Evolutionary conservation across 805 yeast species (phyloP).

Genomic region (Cyberlindnera maritima): DNA sequence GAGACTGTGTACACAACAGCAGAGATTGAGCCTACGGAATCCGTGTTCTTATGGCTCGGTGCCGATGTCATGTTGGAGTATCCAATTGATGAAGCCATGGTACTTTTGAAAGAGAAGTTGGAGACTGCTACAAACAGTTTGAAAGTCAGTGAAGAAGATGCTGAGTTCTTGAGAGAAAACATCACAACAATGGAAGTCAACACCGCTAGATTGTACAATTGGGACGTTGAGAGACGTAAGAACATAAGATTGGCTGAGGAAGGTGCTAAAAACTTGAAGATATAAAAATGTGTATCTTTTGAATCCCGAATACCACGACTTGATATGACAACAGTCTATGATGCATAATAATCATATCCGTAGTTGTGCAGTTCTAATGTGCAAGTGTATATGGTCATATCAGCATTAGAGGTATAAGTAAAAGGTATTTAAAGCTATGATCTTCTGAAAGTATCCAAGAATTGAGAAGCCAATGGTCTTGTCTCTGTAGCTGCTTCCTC

Average conservation of each 20-base stretch:
- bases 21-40: slow-evolving; percentile 55
- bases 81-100: slow-evolving; percentile 83
- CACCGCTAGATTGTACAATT: slow-evolving; percentile 86
- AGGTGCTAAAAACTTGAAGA: slow-evolving; percentile 35
- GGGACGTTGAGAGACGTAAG: slow-evolving; percentile 79
- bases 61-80: slow-evolving; percentile 98
- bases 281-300: no score
- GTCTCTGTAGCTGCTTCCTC: slow-evolving; percentile 28
- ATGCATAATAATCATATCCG: no score
- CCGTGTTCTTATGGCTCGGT: slow-evolving; percentile 92
- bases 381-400: not conserved
- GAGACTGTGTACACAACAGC: slow-evolving; percentile 92
- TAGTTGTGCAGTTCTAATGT: no score
- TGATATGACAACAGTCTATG: not conserved
- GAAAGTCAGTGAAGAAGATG: slow-evolving; percentile 70
- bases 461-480: slow-evolving; percentile 46
- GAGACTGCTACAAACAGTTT: slow-evolving; percentile 58
- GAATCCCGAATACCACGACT: no score
- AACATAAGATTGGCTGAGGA: slow-evolving; percentile 41
- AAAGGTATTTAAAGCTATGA: slow-evolving; percentile 14
- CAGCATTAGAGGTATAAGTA: not conserved
- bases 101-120: slow-evolving; percentile 60
- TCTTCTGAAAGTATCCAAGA: slow-evolving; percentile 44
- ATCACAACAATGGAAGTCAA: slow-evolving; percentile 98
- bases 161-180: slow-evolving; percentile 79